phyloP scores from a whole-genome alignment of 179 eudicot genomes.

The Heliamphora pulchella region DNA sequence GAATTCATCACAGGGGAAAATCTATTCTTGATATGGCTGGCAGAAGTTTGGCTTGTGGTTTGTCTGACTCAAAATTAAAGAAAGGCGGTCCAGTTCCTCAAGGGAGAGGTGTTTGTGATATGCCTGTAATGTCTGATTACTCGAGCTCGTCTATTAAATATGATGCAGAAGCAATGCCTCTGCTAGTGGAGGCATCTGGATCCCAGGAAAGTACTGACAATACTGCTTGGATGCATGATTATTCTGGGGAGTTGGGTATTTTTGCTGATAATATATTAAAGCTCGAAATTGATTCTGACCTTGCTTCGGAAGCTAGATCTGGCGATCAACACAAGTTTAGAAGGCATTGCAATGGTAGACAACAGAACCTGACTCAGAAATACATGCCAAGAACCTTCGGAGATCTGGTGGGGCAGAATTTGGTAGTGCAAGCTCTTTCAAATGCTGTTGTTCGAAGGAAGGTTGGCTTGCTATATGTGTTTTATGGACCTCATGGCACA shows the following conservation, averaged over 20 bases:
- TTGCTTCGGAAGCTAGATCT: slow-evolving; percentile 65
- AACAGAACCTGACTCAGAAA: slow-evolving; percentile 75
- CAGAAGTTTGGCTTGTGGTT: slow-evolving; percentile 82
- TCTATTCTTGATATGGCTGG: slow-evolving; percentile 87
- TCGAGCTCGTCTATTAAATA: slow-evolving; percentile 58
- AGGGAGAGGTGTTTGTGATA: slow-evolving; percentile 38
- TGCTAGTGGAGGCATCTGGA: slow-evolving; percentile 65
- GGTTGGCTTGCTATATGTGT: slow-evolving; percentile 66
- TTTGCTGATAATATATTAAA: slow-evolving; percentile 69
- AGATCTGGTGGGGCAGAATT: slow-evolving; percentile 84
- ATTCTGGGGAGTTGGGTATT: slow-evolving; percentile 87
- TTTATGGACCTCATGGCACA: slow-evolving; percentile 93
- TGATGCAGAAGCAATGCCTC: slow-evolving; percentile 67
- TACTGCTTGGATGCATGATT: slow-evolving; percentile 80
- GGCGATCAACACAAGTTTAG: slow-evolving; percentile 37
- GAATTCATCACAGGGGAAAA: slow-evolving; percentile 85
- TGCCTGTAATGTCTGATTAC: slow-evolving; percentile 36
- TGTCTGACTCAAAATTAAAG: slow-evolving; percentile 63
- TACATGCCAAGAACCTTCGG: slow-evolving; percentile 83
- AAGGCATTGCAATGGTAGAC: slow-evolving; percentile 42
- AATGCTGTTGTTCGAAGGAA: slow-evolving; percentile 67
- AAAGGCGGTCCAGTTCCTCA: slow-evolving; percentile 39
- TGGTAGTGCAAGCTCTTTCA: slow-evolving; percentile 79
- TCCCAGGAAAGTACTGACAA: slow-evolving; percentile 58
- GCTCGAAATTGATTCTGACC: slow-evolving; percentile 61